Evolutionary conservation across 83 land plant genomes (phyloP).

Genomic region (Picea abies): DNA sequence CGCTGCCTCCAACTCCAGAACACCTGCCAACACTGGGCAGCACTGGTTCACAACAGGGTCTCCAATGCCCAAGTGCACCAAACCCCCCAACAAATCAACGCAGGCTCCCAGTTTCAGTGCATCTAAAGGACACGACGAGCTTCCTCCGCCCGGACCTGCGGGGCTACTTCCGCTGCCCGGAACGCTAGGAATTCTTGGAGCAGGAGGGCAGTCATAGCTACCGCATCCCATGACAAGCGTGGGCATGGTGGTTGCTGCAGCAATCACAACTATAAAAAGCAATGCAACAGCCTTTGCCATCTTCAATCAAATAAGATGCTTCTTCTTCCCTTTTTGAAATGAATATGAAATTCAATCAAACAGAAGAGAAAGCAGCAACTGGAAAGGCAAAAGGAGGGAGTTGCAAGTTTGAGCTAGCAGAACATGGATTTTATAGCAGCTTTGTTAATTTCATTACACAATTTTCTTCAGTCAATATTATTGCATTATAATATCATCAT

Average conservation of each 20-base stretch:
- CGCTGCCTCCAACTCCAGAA: slow-evolving; percentile 10
- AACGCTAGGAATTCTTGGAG: background rate
- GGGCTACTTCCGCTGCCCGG: background rate
- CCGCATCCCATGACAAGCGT: background rate
- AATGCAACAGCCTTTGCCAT: background rate
- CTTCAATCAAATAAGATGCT: background rate
- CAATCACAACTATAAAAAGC: background rate
- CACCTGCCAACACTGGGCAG: slow-evolving; percentile 10
- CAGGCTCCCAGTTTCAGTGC: slow-evolving; percentile 18
- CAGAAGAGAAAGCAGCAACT: too few relatives aligned
- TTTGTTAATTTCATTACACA: too few relatives aligned
- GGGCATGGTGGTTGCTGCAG: background rate
- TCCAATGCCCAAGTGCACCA: slow-evolving; percentile 2
- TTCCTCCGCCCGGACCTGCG: background rate
- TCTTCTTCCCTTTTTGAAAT: too few relatives aligned
- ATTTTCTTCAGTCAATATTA: too few relatives aligned
- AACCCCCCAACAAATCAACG: slow-evolving; percentile 1
- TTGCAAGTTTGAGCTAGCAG: too few relatives aligned
- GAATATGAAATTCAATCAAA: too few relatives aligned
- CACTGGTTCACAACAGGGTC: slow-evolving; percentile 8
- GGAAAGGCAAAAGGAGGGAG: too few relatives aligned
- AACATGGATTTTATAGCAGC: too few relatives aligned
- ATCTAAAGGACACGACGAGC: background rate
- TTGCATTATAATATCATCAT: too few relatives aligned
- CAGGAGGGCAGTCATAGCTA: background rate